phyloP scores from a whole-genome alignment of 2,329 filamentous ascomycete genomes.

The Colletotrichum lindemuthianum region DNA sequence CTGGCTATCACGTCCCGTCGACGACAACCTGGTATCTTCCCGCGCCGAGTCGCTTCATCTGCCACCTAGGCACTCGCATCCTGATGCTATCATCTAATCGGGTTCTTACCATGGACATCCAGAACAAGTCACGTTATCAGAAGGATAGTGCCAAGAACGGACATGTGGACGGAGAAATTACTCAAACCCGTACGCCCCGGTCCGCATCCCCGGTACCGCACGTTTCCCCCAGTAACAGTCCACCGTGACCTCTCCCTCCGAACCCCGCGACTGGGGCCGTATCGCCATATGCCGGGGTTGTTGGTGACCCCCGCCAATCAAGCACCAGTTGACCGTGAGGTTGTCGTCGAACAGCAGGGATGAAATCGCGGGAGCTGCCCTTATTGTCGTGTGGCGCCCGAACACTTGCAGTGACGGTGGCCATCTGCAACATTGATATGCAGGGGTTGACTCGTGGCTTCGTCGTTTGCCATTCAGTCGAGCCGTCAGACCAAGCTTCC shows the following conservation, averaged over 20 bases:
- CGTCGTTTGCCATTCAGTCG: no score
- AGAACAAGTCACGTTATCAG: constrained; percentile 14
- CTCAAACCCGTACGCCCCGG: constrained; percentile 10
- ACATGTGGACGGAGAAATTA: constrained; percentile 32
- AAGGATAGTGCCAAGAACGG: constrained; percentile 25
- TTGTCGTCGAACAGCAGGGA: background rate
- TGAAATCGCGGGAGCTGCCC: constrained; percentile 7
- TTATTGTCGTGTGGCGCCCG: constrained; percentile 22
- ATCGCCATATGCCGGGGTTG: background rate
- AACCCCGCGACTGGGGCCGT: constrained; percentile 12
- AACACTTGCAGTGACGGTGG: constrained; percentile 6
- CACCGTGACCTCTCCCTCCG: constrained; percentile 10
- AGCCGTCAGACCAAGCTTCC: no score
- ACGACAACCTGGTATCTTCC: no score
- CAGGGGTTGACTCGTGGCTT: background rate
- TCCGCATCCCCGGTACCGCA: constrained; percentile 13
- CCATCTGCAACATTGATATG: background rate
- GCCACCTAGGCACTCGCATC: background rate
- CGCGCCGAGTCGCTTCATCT: constrained; percentile 4
- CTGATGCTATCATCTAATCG: constrained; percentile 14
- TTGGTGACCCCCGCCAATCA: constrained; percentile 10
- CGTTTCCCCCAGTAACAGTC: constrained; percentile 20
- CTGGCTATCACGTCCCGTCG: no score
- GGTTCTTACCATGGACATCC: background rate
- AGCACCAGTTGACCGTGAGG: constrained; percentile 1